Base-by-base conservation (phyloP, 2,329 filamentous ascomycete species). In the Botrytis galanthina region DNA sequence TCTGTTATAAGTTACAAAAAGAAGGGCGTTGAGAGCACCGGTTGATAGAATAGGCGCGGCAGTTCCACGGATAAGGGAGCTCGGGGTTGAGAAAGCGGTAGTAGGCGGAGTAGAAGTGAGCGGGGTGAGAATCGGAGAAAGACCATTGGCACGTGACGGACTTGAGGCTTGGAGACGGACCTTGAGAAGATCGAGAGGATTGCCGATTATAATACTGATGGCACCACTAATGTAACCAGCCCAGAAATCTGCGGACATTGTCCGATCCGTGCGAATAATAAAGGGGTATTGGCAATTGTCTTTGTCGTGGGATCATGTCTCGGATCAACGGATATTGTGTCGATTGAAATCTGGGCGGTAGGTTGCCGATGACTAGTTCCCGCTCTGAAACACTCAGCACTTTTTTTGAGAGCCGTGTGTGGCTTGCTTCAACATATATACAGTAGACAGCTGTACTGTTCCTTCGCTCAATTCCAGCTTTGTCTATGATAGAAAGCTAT, bases 1-100 rank as follows among this genome's bases (percentile, higher is more conserved):
- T 73, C 93, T 92, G 81, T 97, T 97, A 84, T 98, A 98, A 2
- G 92, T 91, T 77, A 95, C 89, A 83, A 97, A 98, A 32, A 98
- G 89, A 26, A 98, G 85, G 57, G 94, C 94, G 81, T 98, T 98
- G 75, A 98, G 87, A 32, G 93, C 94, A 75, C 95, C 95, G 83
- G 97, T 97, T 77, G 93, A 93, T 7, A 97, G 84, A 54, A 97
- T 91, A 0, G 95, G 95, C 51, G 94, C 94, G 37, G 95, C 92
- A 18, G 92, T 90, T 75, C 95, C 95, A 14, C 87, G 84, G 29
- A 88, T 82, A 22, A 88, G 81, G 22, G 83, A 81, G 46, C 82
- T 79, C 18, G 82, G 81, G 51, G 78, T 81, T 70, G 81, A 78
- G 74, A 84, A 82, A 54, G 83, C 81, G 73, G 81, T 80, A 0